A percentile compares a stretch with the other conserved stretches of the same genome.
Conservation (phyloP, 495 filamentous ascomycete genomes). For the Glutinoglossum americanum region DNA sequence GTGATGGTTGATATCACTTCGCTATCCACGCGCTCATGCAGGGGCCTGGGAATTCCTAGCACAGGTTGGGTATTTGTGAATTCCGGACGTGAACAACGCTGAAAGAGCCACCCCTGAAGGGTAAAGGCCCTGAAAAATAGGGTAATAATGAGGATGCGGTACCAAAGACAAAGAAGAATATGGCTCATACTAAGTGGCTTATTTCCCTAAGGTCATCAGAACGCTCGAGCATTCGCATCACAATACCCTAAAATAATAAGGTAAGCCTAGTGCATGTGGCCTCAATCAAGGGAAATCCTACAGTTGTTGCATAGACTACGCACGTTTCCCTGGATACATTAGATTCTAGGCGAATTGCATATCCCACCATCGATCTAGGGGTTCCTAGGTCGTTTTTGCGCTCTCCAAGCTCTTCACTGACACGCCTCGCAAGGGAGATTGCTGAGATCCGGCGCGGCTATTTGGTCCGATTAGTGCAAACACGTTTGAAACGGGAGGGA, state of each 20-base stretch:
- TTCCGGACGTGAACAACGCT: too few species aligned
- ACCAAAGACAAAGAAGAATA: conserved; percentile 11
- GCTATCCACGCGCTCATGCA: too few species aligned
- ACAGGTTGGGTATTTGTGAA: too few species aligned
- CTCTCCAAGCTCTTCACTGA: conserved; percentile 88
- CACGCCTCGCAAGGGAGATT: conserved; percentile 72
- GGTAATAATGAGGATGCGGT: too few species aligned
- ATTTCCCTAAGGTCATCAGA: conserved; percentile 68
- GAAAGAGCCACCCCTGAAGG: too few species aligned
- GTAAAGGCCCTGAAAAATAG: too few species aligned
- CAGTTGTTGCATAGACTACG: conserved; percentile 61
- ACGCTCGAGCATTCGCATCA: conserved; percentile 88
- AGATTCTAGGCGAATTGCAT: conserved; percentile 78
- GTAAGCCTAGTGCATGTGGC: conserved; percentile 13
- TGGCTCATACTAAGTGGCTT: conserved; percentile 50
- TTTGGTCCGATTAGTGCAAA: background rate
- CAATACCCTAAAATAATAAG: conserved; percentile 37
- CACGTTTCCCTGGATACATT: conserved; percentile 60
- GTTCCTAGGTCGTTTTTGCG: conserved; percentile 62
- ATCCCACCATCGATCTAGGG: conserved; percentile 64
- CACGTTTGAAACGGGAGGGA: background rate
- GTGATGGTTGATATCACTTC: too few species aligned
- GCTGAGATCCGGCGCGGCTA: conserved; percentile 82
- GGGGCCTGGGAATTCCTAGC: too few species aligned
- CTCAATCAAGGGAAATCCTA: conserved; percentile 8